Percentiles rank a stretch among this genome's conserved stretches.
phyloP scores from a whole-genome alignment of 2,329 filamentous ascomycete genomes.

The Amauroascus niger region DNA sequence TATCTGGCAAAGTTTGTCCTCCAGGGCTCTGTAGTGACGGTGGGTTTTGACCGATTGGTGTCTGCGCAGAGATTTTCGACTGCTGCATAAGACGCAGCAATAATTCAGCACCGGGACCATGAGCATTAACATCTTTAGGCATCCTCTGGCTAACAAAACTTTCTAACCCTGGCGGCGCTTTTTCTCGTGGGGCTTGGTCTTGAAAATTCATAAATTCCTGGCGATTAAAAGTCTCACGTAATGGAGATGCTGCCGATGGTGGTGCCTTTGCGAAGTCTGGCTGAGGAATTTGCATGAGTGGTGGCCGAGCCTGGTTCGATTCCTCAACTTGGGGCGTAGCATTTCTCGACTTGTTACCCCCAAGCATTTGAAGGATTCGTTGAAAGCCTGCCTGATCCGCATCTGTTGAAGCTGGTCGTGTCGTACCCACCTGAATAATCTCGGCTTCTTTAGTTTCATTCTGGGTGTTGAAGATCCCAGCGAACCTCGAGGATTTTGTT shows the following conservation, averaged over 20 bases:
- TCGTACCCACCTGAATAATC: slow-evolving; percentile 27
- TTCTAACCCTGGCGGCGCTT: slow-evolving; percentile 24
- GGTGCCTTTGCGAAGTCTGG: slow-evolving; percentile 22
- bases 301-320: slow-evolving; percentile 24
- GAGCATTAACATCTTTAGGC: slow-evolving; percentile 26
- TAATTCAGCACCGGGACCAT: slow-evolving; percentile 66
- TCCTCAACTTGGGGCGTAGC: slow-evolving; percentile 37
- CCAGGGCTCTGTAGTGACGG: slow-evolving; percentile 27
- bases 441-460: slow-evolving; percentile 40
- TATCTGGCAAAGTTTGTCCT: slow-evolving; percentile 29
- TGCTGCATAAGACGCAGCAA: slow-evolving; percentile 74
- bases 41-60: slow-evolving; percentile 21
- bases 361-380: slow-evolving; percentile 70
- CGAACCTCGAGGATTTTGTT: slow-evolving; percentile 70
- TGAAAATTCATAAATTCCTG: slow-evolving; percentile 27
- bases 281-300: slow-evolving; percentile 18
- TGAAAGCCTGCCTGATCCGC: slow-evolving; percentile 81
- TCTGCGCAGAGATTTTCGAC: slow-evolving; percentile 30
- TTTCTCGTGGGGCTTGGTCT: slow-evolving; percentile 20
- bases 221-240: slow-evolving; percentile 24
- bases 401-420: slow-evolving; percentile 40
- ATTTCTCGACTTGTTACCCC: slow-evolving; percentile 42
- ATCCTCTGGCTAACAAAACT: slow-evolving; percentile 23
- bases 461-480: slow-evolving; percentile 61
- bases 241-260: slow-evolving; percentile 24